Evolutionary conservation across 2,329 filamentous ascomycete genomes (phyloP).

Genomic region (Fusarium sp.): DNA sequence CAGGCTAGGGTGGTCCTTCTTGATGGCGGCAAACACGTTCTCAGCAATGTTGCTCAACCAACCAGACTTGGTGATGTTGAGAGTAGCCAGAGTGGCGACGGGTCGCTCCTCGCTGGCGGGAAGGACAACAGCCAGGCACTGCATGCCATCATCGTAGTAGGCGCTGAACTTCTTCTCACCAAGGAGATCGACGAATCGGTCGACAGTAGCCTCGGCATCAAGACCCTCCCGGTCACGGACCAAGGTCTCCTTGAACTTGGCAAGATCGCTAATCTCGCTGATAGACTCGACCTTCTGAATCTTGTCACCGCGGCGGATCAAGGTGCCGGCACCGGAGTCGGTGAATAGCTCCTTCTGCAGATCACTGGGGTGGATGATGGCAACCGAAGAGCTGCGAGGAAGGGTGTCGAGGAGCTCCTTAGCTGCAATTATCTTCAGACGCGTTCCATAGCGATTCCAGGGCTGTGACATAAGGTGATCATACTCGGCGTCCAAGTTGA

Average conservation of each 20-base stretch:
- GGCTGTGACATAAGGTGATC: slow-evolving; percentile 90
- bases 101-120: slow-evolving; percentile 71
- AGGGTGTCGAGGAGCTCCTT: slow-evolving; percentile 90
- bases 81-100: slow-evolving; percentile 83
- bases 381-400: slow-evolving; percentile 90
- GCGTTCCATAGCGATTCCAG: slow-evolving; percentile 94
- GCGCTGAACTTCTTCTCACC: slow-evolving; percentile 82
- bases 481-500: slow-evolving; percentile 97
- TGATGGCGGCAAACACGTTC: slow-evolving; percentile 91
- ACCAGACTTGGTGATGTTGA: slow-evolving; percentile 91
- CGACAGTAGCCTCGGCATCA: slow-evolving; percentile 82
- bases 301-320: slow-evolving; percentile 92
- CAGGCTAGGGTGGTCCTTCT: slow-evolving; percentile 89
- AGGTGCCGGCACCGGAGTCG: slow-evolving; percentile 90
- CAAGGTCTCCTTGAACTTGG: slow-evolving; percentile 81
- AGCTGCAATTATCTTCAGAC: slow-evolving; percentile 98
- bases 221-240: slow-evolving; percentile 81
- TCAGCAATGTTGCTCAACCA: slow-evolving; percentile 96
- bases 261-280: slow-evolving; percentile 76
- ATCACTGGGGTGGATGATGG: slow-evolving; percentile 95
- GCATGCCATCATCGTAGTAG: slow-evolving; percentile 94
- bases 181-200: slow-evolving; percentile 83
- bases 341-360: slow-evolving; percentile 97
- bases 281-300: slow-evolving; percentile 76
- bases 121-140: slow-evolving; percentile 87